Conservation (phyloP, 179 eudicot genomes). For the Beta corolliflora region DNA sequence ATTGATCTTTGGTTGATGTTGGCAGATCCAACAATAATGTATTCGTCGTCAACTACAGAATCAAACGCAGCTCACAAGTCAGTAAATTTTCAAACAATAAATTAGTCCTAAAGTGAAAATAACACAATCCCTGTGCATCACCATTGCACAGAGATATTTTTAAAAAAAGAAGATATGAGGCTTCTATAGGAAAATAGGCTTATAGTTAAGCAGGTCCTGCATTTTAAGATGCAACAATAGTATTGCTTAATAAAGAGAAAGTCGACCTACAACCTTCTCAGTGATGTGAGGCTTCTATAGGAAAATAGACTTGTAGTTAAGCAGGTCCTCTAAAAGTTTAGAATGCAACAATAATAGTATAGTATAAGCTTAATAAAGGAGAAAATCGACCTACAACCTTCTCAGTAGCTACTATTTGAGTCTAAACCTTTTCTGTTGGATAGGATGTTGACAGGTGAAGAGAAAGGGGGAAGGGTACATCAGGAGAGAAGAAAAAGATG, state of each 20-base stretch:
- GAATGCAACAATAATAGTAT: background rate
- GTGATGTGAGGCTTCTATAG: too few relatives aligned
- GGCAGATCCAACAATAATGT: slow-evolving; percentile 64
- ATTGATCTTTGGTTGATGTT: slow-evolving; percentile 69
- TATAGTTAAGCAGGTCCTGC: too few relatives aligned
- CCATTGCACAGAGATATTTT: background rate
- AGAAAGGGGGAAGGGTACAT: background rate
- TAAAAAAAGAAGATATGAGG: background rate
- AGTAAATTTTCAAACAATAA: background rate
- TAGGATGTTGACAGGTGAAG: background rate
- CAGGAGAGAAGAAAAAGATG: background rate
- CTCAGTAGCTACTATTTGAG: background rate
- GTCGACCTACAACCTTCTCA: too few relatives aligned
- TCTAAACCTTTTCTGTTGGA: background rate
- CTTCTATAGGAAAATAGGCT: background rate
- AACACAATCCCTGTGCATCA: background rate
- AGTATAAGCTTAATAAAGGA: background rate
- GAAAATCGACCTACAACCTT: background rate
- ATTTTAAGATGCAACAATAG: too few relatives aligned
- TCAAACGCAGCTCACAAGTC: slow-evolving; percentile 4
- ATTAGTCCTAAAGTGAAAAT: background rate
- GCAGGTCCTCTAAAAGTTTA: too few relatives aligned
- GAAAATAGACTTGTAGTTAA: background rate
- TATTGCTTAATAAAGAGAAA: too few relatives aligned
- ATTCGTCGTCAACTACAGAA: slow-evolving; percentile 58